Base-by-base conservation (phyloP, 352 stramenopile species). In the Pythium periplocum region DNA sequence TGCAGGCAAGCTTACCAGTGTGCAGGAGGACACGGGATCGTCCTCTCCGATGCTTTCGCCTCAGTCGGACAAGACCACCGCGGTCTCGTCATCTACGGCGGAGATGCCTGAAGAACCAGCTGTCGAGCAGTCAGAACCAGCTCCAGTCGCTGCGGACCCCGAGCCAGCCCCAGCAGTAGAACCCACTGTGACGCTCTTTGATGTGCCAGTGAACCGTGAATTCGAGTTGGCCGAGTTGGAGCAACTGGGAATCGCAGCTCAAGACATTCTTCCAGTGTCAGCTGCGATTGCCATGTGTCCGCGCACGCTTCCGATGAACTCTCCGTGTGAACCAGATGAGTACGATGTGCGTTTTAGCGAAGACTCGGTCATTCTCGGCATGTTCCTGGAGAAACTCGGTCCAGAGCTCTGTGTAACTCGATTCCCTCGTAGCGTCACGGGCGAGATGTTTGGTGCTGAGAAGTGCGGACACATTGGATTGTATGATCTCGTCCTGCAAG, bases 361-460 rank as follows among this genome's bases (percentile, higher is more conserved):
- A 46, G 77, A 93, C 37, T 64, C 73, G 37, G 66, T 90, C 10
- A 62, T 93, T 32, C 74, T 93, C 17, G 83, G 83, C 4, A 86
- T 93, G 72, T 90, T 86, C 59, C 65, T 93, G 51, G 74, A 90
- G 45, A 90, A 90, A 53, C 63, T 91, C 51, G 83, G 75, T 40
- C 71, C 62, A 26, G 78, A 91, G 34, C 53, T 93, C 51, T 91
- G 80, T 51, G 79, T 93, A 37, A 90, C 80, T 37, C 83, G 71
- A 55, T 93, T 93, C 48, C 83, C 83, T 8, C 74, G 80, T 35
- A 71, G 71, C 37, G 69, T 75, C 7, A 73, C 78, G 37, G 80
- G 75, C 30, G 83, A 82, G 30, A 61, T 78, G 48, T 89, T 93
- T 48, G 78, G 78, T n/a, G 83, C 83, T 8, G 83, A 93, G 63